A percentile compares a stretch with the other conserved stretches of the same genome.
phyloP scores from a whole-genome alignment of 2,329 filamentous ascomycete species.

The Cordyceps pruinosa region DNA sequence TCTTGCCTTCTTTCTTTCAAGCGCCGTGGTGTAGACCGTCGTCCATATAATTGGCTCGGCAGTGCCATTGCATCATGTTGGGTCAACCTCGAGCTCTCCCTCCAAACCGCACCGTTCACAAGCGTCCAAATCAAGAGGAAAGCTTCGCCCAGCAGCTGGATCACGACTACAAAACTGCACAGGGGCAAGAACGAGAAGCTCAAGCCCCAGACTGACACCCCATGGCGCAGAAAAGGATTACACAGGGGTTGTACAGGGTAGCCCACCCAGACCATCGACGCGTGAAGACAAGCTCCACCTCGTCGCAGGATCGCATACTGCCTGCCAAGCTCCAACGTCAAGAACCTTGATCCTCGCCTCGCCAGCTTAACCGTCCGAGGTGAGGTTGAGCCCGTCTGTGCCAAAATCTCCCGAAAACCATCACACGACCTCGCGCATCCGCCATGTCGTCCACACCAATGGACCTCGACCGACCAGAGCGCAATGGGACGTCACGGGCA shows the following conservation, averaged over 20 bases:
- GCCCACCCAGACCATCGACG: not conserved
- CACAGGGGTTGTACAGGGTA: not conserved
- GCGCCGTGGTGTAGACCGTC: too few species aligned
- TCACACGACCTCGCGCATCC: too few species aligned
- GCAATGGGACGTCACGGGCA: conserved; percentile 38
- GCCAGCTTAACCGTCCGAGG: not conserved
- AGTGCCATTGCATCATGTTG: too few species aligned
- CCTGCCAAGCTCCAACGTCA: not conserved
- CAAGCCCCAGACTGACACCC: not conserved
- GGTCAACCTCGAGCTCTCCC: too few species aligned
- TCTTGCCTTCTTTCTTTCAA: too few species aligned
- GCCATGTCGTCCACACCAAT: conserved; percentile 49
- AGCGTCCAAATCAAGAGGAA: too few species aligned
- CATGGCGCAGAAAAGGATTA: not conserved
- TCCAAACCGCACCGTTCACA: too few species aligned
- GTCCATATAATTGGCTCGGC: too few species aligned
- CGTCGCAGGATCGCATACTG: not conserved
- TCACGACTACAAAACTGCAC: too few species aligned
- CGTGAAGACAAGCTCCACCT: not conserved
- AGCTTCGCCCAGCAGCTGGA: too few species aligned
- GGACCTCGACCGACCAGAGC: conserved; percentile 45
- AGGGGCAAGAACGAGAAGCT: not conserved
- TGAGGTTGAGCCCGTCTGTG: not conserved
- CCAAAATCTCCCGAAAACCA: not conserved
- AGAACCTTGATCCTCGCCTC: not conserved